Evolutionary conservation across 306 rosid genomes (phyloP).

Genomic region (Boehmeria nivea): DNA sequence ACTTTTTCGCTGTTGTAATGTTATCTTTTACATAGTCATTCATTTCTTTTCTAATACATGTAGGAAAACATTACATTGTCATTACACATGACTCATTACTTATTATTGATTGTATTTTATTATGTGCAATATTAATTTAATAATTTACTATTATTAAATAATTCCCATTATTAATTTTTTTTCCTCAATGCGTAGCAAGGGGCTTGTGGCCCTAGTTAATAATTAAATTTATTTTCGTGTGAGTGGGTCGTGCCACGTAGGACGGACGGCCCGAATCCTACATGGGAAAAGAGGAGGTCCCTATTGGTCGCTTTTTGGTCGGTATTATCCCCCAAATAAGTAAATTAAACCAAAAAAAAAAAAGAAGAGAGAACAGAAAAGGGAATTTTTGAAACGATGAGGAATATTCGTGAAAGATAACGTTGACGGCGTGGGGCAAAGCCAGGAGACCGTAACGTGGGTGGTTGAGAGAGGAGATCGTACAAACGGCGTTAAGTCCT

Average conservation of each 20-base stretch:
- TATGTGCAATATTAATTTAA: no score
- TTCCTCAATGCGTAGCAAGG: no score
- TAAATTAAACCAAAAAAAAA: neutral
- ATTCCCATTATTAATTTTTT: no score
- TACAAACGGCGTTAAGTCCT: constrained; percentile 12
- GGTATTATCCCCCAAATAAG: constrained; percentile 21
- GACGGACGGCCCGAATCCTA: constrained; percentile 5
- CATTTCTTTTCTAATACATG: no score
- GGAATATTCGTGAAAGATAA: constrained; percentile 14
- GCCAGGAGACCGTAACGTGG: constrained; percentile 7
- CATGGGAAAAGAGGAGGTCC: constrained; percentile 12
- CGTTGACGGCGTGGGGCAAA: constrained; percentile 5
- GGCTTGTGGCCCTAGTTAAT: no score
- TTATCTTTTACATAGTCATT: no score
- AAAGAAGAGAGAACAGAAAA: neutral
- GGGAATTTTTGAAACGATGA: neutral
- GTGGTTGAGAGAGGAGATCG: neutral
- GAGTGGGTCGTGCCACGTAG: constrained; percentile 24
- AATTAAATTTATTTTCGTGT: no score
- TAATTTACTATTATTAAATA: no score
- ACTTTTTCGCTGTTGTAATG: neutral
- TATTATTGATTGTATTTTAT: no score
- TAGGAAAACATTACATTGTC: no score
- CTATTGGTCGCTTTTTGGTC: constrained; percentile 26
- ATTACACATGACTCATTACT: no score